Evolutionary conservation across 768 basidiomycete species (phyloP).

Genomic region (Termitomyces titanicus): DNA sequence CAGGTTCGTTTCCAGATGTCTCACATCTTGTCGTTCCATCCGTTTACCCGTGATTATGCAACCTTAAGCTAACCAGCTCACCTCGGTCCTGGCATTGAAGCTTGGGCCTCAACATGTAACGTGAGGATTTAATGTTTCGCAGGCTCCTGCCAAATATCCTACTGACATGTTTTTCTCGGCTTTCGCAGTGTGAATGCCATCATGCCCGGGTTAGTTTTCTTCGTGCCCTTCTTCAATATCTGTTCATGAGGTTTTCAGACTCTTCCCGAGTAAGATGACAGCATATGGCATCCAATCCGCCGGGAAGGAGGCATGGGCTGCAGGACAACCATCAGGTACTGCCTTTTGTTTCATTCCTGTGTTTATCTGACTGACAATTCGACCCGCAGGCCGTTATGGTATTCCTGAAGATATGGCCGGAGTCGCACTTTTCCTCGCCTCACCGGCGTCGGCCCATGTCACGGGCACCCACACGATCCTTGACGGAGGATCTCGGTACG

Average conservation of each 20-base stretch:
- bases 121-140: slow-evolving; percentile 37
- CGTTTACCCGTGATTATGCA: neutral
- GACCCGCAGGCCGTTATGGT: slow-evolving; percentile 57
- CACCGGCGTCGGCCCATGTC: slow-evolving; percentile 69
- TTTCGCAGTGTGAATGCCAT: slow-evolving; percentile 75
- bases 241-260: slow-evolving; percentile 27
- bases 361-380: neutral
- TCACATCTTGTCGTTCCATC: neutral
- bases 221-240: neutral
- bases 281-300: slow-evolving; percentile 57
- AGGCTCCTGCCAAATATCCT: neutral
- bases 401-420: slow-evolving; percentile 68
- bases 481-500: slow-evolving; percentile 59
- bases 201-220: slow-evolving; percentile 58
- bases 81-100: slow-evolving; percentile 65
- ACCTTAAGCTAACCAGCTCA: slow-evolving; percentile 70
- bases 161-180: neutral
- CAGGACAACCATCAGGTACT: slow-evolving; percentile 62
- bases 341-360: neutral
- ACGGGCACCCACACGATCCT: slow-evolving; percentile 71
- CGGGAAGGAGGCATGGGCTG: slow-evolving; percentile 50
- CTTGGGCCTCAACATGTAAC: slow-evolving; percentile 59
- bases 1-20: slow-evolving; percentile 34
- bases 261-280: slow-evolving; percentile 87
- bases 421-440: slow-evolving; percentile 62